Conservation (phyloP, 176 grass and related monocot species). For the Eleusine coracana region DNA sequence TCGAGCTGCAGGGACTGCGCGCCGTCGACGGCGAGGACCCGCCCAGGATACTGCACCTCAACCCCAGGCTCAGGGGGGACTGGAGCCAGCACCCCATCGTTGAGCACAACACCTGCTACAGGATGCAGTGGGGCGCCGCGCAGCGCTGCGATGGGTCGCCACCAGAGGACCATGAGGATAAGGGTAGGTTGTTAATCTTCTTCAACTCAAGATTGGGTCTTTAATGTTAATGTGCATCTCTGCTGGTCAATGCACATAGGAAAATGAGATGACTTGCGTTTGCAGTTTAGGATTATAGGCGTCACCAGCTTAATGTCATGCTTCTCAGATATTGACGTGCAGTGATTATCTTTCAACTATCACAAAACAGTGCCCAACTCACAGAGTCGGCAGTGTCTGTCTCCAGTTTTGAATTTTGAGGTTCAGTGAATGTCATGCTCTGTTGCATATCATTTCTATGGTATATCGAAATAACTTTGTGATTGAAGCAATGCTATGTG, state of each 20-base stretch:
- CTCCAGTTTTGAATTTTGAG: background rate
- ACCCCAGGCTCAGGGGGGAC: conserved; percentile 82
- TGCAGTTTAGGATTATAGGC: background rate
- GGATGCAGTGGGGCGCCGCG: conserved; percentile 84
- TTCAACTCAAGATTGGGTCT: background rate
- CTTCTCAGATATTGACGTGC: background rate
- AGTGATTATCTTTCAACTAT: background rate
- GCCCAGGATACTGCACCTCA: conserved; percentile 86
- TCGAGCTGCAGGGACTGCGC: conserved; percentile 84
- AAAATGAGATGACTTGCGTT: conserved; percentile 2
- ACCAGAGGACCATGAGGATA: conserved; percentile 62
- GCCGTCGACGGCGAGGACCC: conserved; percentile 84
- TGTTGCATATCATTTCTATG: background rate
- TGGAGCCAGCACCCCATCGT: conserved; percentile 89
- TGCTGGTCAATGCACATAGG: background rate
- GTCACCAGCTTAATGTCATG: conserved; percentile 1
- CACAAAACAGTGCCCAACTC: background rate
- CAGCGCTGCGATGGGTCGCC: conserved; percentile 74
- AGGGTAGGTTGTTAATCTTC: conserved; percentile 37
- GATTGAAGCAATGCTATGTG: conserved; percentile 33
- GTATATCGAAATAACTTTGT: background rate
- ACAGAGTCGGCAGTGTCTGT: background rate
- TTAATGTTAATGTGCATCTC: background rate
- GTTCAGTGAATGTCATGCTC: background rate
- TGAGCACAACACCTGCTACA: conserved; percentile 92